phyloP scores from a whole-genome alignment of 2,329 filamentous ascomycete genomes.

The Zymoseptoria tritici region DNA sequence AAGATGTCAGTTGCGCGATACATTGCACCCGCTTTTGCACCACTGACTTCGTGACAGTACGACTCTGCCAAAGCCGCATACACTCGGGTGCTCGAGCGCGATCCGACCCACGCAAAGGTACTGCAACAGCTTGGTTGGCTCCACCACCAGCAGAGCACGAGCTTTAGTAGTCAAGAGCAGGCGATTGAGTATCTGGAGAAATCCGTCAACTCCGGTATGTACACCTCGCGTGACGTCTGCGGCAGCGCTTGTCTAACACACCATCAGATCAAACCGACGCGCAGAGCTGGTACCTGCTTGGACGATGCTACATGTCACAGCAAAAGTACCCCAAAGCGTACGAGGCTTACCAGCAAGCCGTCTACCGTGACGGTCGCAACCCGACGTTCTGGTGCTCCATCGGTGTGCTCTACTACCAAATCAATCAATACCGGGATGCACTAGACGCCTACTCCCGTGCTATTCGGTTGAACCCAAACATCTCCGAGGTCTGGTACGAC shows the following conservation, averaged over 20 bases:
- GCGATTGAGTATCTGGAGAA: conserved; percentile 97
- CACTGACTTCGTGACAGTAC: conserved; percentile 53
- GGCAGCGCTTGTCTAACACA: conserved; percentile 17
- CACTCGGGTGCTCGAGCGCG: conserved; percentile 82
- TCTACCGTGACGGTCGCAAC: conserved; percentile 94
- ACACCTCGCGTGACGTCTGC: conserved; percentile 6
- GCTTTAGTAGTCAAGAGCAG: conserved; percentile 85
- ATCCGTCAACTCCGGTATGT: conserved; percentile 81
- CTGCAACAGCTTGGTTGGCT: conserved; percentile 96
- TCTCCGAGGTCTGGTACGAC: conserved; percentile 99
- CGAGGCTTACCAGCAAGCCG: conserved; percentile 96
- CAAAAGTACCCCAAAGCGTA: conserved; percentile 98
- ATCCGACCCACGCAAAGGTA: conserved; percentile 95
- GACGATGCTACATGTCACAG: conserved; percentile 98
- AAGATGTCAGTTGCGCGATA: conserved; percentile 64
- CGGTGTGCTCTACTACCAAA: conserved; percentile 97
- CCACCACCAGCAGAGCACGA: conserved; percentile 90
- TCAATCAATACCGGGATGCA: conserved; percentile 97
- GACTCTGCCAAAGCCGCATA: conserved; percentile 90
- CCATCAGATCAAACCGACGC: conserved; percentile 78
- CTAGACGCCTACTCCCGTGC: conserved; percentile 95
- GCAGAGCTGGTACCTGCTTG: conserved; percentile 97
- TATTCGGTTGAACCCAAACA: conserved; percentile 93
- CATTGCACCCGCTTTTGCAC: not conserved
- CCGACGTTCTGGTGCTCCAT: conserved; percentile 99